Evolutionary conservation across 2,329 filamentous ascomycete species (phyloP).

Genomic region (Xylariomycetidae sp.): DNA sequence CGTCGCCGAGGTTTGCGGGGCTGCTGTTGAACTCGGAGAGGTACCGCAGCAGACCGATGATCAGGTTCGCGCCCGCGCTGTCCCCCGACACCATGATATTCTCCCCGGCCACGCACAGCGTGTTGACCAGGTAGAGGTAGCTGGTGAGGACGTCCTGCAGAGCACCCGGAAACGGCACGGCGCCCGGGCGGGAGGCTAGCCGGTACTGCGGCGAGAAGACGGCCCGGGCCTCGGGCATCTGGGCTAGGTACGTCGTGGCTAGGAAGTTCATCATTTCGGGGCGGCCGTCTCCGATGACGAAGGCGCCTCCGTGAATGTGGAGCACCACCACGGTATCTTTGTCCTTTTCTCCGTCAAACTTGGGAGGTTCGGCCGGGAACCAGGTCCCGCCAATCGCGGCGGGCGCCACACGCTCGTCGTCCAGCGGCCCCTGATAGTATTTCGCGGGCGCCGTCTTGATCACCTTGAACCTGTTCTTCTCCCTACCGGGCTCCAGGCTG

Average conservation of each 20-base stretch:
- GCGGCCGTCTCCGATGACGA: neutral
- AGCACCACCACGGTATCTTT: too few species aligned
- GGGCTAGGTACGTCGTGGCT: neutral
- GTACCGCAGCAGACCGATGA: slow-evolving; percentile 31
- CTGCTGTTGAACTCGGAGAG: neutral
- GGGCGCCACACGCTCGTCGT: slow-evolving; percentile 1
- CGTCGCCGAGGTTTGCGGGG: neutral
- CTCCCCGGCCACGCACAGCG: slow-evolving; percentile 29
- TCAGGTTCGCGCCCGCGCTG: slow-evolving; percentile 40
- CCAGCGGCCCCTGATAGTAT: slow-evolving; percentile 6
- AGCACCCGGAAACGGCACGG: slow-evolving; percentile 37
- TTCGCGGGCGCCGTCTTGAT: slow-evolving; percentile 1
- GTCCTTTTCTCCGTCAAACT: too few species aligned
- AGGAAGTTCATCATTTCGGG: neutral
- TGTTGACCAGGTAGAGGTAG: slow-evolving; percentile 36
- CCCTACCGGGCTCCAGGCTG: slow-evolving; percentile 4
- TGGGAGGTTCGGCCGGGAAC: too few species aligned
- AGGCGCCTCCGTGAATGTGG: neutral
- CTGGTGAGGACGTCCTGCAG: slow-evolving; percentile 40
- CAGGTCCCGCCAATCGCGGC: slow-evolving; percentile 16
- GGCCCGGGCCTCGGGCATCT: neutral
- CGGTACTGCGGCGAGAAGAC: slow-evolving; percentile 29
- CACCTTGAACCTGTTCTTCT: slow-evolving; percentile 5
- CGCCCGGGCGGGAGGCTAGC: slow-evolving; percentile 32
- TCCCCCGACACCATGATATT: slow-evolving; percentile 41